Conservation (phyloP, 306 rosid genomes). For the Acacia crassicarpa region DNA sequence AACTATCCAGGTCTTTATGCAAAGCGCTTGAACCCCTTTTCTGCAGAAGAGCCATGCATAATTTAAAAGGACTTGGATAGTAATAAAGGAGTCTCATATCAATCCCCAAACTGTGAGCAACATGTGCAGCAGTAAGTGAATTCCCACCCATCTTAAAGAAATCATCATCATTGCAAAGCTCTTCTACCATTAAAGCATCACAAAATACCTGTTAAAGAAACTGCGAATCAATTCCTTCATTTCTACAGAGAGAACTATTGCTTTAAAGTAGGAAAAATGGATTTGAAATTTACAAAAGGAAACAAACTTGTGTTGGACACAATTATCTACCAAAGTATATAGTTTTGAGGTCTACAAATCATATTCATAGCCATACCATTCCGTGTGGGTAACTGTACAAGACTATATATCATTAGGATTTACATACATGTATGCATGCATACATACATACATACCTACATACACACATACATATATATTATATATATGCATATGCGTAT, state of each 20-base stretch:
- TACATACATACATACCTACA: too few species aligned
- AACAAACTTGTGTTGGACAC: background rate
- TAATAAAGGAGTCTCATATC: slow-evolving; percentile 73
- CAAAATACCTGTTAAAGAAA: slow-evolving; percentile 63
- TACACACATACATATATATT: too few species aligned
- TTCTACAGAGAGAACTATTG: background rate
- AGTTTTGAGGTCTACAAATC: slow-evolving; percentile 18
- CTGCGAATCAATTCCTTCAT: slow-evolving; percentile 22
- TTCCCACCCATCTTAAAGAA: slow-evolving; percentile 85
- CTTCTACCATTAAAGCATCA: slow-evolving; percentile 61
- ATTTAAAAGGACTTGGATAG: slow-evolving; percentile 66
- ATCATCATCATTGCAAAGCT: slow-evolving; percentile 66
- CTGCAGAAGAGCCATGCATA: slow-evolving; percentile 66
- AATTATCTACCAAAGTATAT: slow-evolving; percentile 1
- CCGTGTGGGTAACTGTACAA: background rate
- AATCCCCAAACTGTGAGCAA: slow-evolving; percentile 71
- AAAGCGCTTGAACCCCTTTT: slow-evolving; percentile 46
- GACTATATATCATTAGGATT: background rate
- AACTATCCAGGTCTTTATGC: slow-evolving; percentile 39
- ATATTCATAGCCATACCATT: slow-evolving; percentile 8
- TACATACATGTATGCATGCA: too few species aligned
- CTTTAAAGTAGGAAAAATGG: background rate
- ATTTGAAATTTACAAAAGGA: slow-evolving; percentile 7
- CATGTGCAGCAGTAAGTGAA: slow-evolving; percentile 90
- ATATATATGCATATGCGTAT: too few species aligned